Evolutionary conservation across 2,329 filamentous ascomycete genomes (phyloP).

Genomic region (Neonectria neomacrospora): DNA sequence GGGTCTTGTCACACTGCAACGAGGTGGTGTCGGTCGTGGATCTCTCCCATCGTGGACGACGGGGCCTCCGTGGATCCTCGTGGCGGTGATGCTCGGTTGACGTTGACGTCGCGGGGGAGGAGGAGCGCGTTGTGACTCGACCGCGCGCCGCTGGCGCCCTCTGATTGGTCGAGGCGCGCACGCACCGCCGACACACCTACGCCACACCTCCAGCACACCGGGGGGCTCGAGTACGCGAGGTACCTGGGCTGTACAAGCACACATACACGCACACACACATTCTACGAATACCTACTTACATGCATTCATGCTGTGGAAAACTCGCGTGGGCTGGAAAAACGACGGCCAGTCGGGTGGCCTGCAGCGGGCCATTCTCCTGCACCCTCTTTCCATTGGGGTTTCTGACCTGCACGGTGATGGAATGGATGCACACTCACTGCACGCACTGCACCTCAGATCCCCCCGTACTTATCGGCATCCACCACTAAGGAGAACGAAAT

Average conservation of each 20-base stretch:
- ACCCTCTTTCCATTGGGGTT: constrained; percentile 19
- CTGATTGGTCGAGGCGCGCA: constrained; percentile 31
- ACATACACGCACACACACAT: too few relatives aligned
- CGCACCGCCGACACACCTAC: constrained; percentile 6
- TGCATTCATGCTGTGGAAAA: too few relatives aligned
- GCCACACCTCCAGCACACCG: constrained; percentile 8
- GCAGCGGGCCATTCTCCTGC: constrained; percentile 32
- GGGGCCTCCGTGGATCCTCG: constrained; percentile 19
- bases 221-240: background rate
- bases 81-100: constrained; percentile 24
- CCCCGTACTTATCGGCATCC: constrained; percentile 8
- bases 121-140: constrained; percentile 38
- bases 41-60: background rate
- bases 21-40: constrained; percentile 2
- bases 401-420: constrained; percentile 11
- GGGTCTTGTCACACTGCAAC: too few relatives aligned
- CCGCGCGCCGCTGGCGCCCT: constrained; percentile 35
- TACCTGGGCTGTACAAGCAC: constrained; percentile 34
- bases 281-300: background rate
- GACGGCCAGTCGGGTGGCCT: constrained; percentile 36
- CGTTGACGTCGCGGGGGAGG: constrained; percentile 24
- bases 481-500: background rate
- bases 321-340: constrained; percentile 19
- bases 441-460: constrained; percentile 9
- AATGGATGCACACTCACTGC: constrained; percentile 12